A percentile compares a stretch with the other conserved stretches of the same genome.
phyloP scores from a whole-genome alignment of 345 rosid genomes.

The Citrus cavaleriei region DNA sequence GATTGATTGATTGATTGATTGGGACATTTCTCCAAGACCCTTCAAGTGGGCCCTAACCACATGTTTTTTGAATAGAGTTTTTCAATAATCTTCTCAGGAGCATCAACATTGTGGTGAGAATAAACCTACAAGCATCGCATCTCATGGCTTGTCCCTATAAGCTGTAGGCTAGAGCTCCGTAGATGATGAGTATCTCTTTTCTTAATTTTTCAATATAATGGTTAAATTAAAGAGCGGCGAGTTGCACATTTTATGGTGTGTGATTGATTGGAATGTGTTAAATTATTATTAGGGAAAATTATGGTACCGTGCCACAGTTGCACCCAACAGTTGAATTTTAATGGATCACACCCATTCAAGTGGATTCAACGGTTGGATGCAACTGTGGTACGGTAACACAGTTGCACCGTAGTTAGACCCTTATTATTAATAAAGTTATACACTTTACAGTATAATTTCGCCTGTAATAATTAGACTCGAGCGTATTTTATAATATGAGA shows the following conservation, averaged over 20 bases:
- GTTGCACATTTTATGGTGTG: too few relatives aligned
- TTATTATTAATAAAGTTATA: rapidly evolving
- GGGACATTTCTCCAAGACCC: slow-evolving; percentile 1
- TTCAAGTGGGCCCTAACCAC: slow-evolving; percentile 11
- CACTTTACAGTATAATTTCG: too few relatives aligned
- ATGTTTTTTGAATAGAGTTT: neutral
- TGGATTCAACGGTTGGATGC: rapidly evolving
- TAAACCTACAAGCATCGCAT: neutral
- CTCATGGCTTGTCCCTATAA: neutral
- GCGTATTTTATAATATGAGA: too few relatives aligned
- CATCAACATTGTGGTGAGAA: neutral
- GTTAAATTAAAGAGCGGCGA: too few relatives aligned
- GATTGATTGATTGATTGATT: slow-evolving; percentile 19
- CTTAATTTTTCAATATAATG: too few relatives aligned
- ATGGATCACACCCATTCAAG: rapidly evolving
- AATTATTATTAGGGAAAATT: too few relatives aligned
- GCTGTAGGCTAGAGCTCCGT: neutral
- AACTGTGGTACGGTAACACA: rapidly evolving
- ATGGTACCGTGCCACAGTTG: rapidly evolving
- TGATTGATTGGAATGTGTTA: too few relatives aligned
- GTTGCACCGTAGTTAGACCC: rapidly evolving
- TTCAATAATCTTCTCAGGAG: neutral
- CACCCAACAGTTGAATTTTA: rapidly evolving
- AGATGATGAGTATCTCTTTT: too few relatives aligned
- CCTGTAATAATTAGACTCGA: rapidly evolving